These are phyloP conservation scores for Coemansia sp. DNA, from an alignment of 192 early-diverging fungal genomes.

Conservation along the genomic window DNA sequence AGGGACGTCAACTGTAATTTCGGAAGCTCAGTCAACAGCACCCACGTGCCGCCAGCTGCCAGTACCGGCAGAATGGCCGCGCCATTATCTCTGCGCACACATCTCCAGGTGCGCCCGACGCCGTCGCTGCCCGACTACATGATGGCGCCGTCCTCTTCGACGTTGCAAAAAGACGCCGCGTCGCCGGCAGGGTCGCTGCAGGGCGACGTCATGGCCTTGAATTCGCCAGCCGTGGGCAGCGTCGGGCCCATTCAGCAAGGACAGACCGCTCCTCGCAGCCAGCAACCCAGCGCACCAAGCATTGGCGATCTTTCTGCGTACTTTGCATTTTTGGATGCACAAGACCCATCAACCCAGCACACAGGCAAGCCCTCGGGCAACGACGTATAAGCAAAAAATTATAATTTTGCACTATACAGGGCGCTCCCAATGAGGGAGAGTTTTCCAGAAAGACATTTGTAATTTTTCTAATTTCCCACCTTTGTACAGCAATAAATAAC, in stretches of 20 bases:
- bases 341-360: constrained; percentile 8
- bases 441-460: constrained; percentile 2
- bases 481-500: background rate
- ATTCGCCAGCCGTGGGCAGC: background rate
- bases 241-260: background rate
- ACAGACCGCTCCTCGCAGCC: background rate
- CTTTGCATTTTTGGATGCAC: constrained; percentile 37
- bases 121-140: constrained; percentile 39
- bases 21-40: background rate
- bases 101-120: constrained; percentile 31
- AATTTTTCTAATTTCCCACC: constrained; percentile 2
- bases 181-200: constrained; percentile 9
- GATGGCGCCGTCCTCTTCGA: constrained; percentile 8
- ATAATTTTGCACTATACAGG: background rate
- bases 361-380: constrained; percentile 7
- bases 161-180: constrained; percentile 11
- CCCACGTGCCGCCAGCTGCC: constrained; percentile 5
- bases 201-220: constrained; percentile 2
- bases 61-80: constrained; percentile 15
- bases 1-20: background rate
- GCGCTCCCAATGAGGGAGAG: background rate
- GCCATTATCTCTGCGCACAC: constrained; percentile 13
- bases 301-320: constrained; percentile 41
- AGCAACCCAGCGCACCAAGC: constrained; percentile 14
- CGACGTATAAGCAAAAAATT: background rate